Conservation (phyloP, 495 filamentous ascomycete species). For the Hyaloscypha variabilis region DNA sequence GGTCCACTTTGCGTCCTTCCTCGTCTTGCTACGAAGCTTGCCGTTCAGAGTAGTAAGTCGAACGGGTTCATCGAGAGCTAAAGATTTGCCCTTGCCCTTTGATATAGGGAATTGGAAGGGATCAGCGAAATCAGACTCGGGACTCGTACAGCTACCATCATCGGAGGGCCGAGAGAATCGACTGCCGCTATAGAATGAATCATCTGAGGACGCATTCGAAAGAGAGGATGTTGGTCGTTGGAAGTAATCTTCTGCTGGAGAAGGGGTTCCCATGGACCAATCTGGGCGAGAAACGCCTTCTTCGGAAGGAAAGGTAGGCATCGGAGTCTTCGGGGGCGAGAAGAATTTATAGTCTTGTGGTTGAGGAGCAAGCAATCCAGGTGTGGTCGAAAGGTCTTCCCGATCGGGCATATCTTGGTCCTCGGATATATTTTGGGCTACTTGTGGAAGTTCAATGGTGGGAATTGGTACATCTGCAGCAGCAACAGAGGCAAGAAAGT, state of each 20-base stretch:
- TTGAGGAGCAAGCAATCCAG: conserved; percentile 26
- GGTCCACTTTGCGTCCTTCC: conserved; percentile 61
- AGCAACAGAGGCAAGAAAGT: conserved; percentile 59
- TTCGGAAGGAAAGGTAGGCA: conserved; percentile 15
- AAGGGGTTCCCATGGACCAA: conserved; percentile 28
- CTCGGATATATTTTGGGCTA: conserved; percentile 29
- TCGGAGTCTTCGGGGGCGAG: conserved; percentile 31
- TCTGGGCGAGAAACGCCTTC: conserved; percentile 19
- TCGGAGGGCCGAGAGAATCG: conserved; percentile 47
- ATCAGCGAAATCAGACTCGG: conserved; percentile 39
- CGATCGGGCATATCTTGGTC: conserved; percentile 39
- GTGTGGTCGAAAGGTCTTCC: conserved; percentile 24
- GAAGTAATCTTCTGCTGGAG: conserved; percentile 24
- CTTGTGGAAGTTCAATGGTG: conserved; percentile 47
- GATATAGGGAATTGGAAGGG: conserved; percentile 30
- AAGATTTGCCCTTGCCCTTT: conserved; percentile 25
- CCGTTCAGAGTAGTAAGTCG: conserved; percentile 17
- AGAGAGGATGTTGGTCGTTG: conserved; percentile 17
- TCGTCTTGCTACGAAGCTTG: conserved; percentile 27
- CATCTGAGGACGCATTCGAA: conserved; percentile 33
- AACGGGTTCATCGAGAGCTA: not conserved
- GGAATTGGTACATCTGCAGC: conserved; percentile 52
- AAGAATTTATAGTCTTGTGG: conserved; percentile 9
- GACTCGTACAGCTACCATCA: conserved; percentile 45
- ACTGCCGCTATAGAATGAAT: conserved; percentile 32